A percentile compares a stretch with the other conserved stretches of the same genome.
phyloP scores from a whole-genome alignment of 2,329 filamentous ascomycete species.

The Hawksworthiomyces lignivorus region DNA sequence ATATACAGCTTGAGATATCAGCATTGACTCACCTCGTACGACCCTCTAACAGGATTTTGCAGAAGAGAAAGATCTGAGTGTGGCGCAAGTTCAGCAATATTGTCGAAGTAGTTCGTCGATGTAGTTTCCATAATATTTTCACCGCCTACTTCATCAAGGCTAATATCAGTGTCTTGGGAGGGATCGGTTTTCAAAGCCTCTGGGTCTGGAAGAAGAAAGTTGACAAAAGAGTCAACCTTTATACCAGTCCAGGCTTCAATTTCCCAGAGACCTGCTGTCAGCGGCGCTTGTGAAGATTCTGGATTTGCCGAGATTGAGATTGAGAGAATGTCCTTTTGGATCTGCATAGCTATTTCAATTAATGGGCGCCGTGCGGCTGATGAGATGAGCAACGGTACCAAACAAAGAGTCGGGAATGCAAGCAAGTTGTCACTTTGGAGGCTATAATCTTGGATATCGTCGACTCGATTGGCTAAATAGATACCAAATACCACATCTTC shows the following conservation, averaged over 20 bases:
- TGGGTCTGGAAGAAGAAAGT: conserved; percentile 55
- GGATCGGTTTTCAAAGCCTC: background rate
- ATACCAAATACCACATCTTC: conserved; percentile 60
- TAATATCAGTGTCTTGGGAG: background rate
- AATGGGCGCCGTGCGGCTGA: conserved; percentile 26
- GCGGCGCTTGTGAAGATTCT: conserved; percentile 37
- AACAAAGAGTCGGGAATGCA: conserved; percentile 65
- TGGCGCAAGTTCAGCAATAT: background rate
- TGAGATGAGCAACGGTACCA: conserved; percentile 62
- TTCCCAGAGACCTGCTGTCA: conserved; percentile 58
- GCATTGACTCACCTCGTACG: no score
- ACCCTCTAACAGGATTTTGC: conserved; percentile 21
- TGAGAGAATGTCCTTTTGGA: conserved; percentile 60
- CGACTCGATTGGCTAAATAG: conserved; percentile 71
- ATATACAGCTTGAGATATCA: conserved; percentile 24
- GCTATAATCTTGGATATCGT: no score
- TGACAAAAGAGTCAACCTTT: conserved; percentile 65
- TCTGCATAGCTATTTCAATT: conserved; percentile 43
- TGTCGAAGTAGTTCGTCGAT: background rate
- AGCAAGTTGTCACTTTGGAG: conserved; percentile 37
- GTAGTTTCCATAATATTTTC: no score
- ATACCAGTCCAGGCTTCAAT: conserved; percentile 69
- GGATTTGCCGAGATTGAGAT: conserved; percentile 50
- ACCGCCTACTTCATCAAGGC: background rate
- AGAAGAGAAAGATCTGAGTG: conserved; percentile 14